Evolutionary conservation across 1,139 yeast species (phyloP), one percentile per base, ranked within the genome.

Genomic region (Debaryomycetaceae sp.): DNA sequence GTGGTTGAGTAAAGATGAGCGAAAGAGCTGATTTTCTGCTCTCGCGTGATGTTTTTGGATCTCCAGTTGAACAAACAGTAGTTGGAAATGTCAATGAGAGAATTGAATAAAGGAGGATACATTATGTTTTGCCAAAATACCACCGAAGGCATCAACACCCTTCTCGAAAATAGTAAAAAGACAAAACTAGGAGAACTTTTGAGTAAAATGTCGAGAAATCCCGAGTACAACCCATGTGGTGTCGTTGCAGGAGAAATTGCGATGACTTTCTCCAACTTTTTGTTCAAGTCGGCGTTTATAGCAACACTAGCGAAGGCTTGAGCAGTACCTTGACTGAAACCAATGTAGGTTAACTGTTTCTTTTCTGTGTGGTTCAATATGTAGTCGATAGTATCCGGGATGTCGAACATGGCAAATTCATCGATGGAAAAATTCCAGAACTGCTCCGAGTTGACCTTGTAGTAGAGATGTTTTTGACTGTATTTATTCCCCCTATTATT

Each of bases 201-300:
- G 48, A 87, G 77, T 33, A 91, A 69, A 0, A 89, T 74, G 56
- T 88, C 95, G 29, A 87, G 81, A 42, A 89, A 67, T 55, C 78
- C 74, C 48, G 91, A 86, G 46, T 83, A 81, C 17, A 91, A 68
- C 1, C 95, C 94, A 38, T 81, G 86, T 0, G 98, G 98, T 0
- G 97, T 87, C 65, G 95, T 86, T 1, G 98, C 98, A 0, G 98
- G 98, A 0, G 96, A 87, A 32, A 87, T 75, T 5, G 94, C 95
- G 39, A 91, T 77, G 45, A 91, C 78, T 48, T 79, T 75, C 26
- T 80, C 80, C 38, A 91, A 78, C 54, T 86, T 84, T 7, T 68
- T 56, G 58, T 87, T 87, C 47, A 91, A 70, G 16, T 74, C 74
- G 5, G 87, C 77, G 56, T 84, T 80, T n/a, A 86, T 68, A 0